Evolutionary conservation across 2,329 filamentous ascomycete genomes (phyloP), one percentile per base, ranked within the genome.

Genomic region (Fusarium sp.): DNA sequence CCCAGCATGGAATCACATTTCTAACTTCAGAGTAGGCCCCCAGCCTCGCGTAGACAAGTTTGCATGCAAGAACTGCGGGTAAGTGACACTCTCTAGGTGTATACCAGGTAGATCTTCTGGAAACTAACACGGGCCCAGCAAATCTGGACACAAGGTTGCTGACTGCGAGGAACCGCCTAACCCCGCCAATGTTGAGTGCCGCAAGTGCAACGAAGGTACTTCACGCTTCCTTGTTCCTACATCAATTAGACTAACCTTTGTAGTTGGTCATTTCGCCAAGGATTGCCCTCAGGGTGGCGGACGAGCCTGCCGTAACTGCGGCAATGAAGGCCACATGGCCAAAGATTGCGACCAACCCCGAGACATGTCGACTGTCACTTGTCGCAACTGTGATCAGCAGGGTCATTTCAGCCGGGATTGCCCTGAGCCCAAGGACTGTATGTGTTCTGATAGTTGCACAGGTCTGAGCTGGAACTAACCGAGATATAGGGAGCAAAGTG

Each of bases 1-100:
- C 18, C 44, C 40, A 5, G 6, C 15, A 18, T n/a, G 28, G 23
- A 23, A 37, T 65, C 28, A 58, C 55, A 18, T 31, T 30, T 60
- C 66, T 73, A 60, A 69, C 39, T 12, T 46, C 36, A 23, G 12
- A 27, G 13, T 44, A 89, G 88, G 89, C 73, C 85, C 87, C 5
- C 79, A 83, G n/a, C 87, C 88, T 27, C 88, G 91, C 52, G 80
- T 88, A 31, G 88, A 92, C 81, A 89, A 84, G 60, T 90, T 87
- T 70, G 89, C 88, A 8, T 93, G 91, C 86, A 88, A 86, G 77
- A 93, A 93, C 76, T 93, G 91, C 82, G 88, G 87, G 83, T 85
- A 70, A 63, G 79, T 77, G 23, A 36, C 30, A 36, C 28, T 36
- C 13, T 13, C 13, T 5, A 6, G 39, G 2, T 40, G 23, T 30